Evolutionary conservation across 2,329 filamentous ascomycete species (phyloP).

Genomic region (Colletotrichum sansevieriae): DNA sequence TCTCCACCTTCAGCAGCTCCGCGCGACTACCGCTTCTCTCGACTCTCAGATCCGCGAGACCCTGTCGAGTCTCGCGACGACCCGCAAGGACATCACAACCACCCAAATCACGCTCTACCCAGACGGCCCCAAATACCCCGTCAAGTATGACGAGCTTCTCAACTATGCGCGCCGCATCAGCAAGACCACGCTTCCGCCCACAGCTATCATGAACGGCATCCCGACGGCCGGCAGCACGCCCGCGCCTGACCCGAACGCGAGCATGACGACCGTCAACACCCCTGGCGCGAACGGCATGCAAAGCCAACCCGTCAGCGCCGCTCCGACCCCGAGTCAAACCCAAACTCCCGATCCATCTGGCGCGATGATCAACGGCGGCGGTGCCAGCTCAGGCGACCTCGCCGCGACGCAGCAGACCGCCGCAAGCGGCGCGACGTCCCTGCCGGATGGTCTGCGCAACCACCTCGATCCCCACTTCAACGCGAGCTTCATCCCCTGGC

Average conservation of each 20-base stretch:
- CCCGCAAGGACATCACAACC: slow-evolving; percentile 78
- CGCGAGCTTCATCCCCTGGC: slow-evolving; percentile 82
- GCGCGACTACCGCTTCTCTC: slow-evolving; percentile 72
- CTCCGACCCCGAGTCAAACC: slow-evolving; percentile 45
- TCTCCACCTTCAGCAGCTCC: slow-evolving; percentile 76
- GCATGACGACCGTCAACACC: slow-evolving; percentile 31
- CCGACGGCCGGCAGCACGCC: slow-evolving; percentile 41
- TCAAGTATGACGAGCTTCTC: slow-evolving; percentile 81
- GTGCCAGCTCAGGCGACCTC: slow-evolving; percentile 44
- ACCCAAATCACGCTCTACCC: slow-evolving; percentile 71
- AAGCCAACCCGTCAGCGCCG: slow-evolving; percentile 43
- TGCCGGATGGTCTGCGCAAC: slow-evolving; percentile 63
- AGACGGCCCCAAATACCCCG: slow-evolving; percentile 62
- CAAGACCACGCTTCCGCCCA: slow-evolving; percentile 81
- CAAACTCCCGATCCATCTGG: slow-evolving; percentile 41
- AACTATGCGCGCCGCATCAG: slow-evolving; percentile 84
- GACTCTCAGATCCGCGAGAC: slow-evolving; percentile 81
- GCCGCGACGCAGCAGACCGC: slow-evolving; percentile 51
- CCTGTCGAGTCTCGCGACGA: slow-evolving; percentile 75
- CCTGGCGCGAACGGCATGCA: slow-evolving; percentile 37
- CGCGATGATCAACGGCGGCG: slow-evolving; percentile 25
- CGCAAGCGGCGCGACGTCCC: slow-evolving; percentile 51
- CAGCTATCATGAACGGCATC: slow-evolving; percentile 59
- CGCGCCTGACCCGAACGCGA: slow-evolving; percentile 39
- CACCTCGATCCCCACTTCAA: slow-evolving; percentile 69